These are phyloP conservation scores for Aspergillus sp. DNA, from an alignment of 2,329 filamentous ascomycete species.

Conservation along the genomic window DNA sequence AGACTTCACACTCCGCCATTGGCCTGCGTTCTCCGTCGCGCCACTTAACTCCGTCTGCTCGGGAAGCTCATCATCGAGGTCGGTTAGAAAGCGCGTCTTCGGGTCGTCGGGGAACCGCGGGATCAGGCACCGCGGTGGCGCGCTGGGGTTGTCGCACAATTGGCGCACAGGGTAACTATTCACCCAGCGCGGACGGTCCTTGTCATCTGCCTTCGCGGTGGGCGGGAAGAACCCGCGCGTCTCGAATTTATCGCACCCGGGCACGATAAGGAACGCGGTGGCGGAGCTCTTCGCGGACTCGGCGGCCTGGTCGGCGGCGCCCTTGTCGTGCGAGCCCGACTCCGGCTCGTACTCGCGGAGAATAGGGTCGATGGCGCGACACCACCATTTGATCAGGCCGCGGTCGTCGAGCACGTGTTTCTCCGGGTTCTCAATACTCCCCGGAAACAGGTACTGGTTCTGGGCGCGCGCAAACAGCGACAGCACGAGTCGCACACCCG, in stretches of 20 bases:
- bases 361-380: conserved; percentile 76
- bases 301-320: conserved; percentile 23
- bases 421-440: conserved; percentile 75
- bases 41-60: conserved; percentile 24
- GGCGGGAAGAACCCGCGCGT: conserved; percentile 74
- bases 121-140: conserved; percentile 79
- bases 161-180: conserved; percentile 71
- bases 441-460: conserved; percentile 90
- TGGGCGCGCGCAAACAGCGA: conserved; percentile 92
- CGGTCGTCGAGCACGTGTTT: conserved; percentile 94
- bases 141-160: conserved; percentile 64
- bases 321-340: conserved; percentile 34
- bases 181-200: conserved; percentile 43
- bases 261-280: conserved; percentile 82
- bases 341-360: conserved; percentile 50
- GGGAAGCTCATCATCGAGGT: conserved; percentile 79
- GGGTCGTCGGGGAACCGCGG: conserved; percentile 94
- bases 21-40: conserved; percentile 52
- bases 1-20: conserved; percentile 79
- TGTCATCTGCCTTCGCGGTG: conserved; percentile 38
- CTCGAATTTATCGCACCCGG: conserved; percentile 79
- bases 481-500: conserved; percentile 67
- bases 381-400: conserved; percentile 94
- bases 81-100: conserved; percentile 83
- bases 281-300: conserved; percentile 40